Base-by-base conservation (phyloP, 257 asterid genomes). In the Prunella vulgaris region DNA sequence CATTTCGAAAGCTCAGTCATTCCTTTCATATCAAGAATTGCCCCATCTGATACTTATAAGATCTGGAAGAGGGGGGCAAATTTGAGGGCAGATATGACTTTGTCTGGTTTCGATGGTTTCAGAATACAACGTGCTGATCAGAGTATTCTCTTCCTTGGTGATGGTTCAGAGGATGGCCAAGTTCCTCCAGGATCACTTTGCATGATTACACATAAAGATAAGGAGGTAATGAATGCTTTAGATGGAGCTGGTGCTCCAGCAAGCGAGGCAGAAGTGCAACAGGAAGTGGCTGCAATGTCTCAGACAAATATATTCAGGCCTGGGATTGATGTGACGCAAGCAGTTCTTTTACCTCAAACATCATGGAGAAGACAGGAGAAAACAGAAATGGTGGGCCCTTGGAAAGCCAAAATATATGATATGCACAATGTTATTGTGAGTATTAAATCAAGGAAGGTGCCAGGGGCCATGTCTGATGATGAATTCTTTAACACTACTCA, bases 1-100 rank as follows among this genome's bases (percentile, higher is more conserved):
- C 88, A 94, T 76, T 94, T 94, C 46, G 99, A 94, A 85, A 94
- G 99, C 81, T 87, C 99, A 21, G 96, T 94, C 28, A 91, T 94
- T 60, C 99, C 99, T 20, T 91, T 91, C 84, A 91, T 94, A 71
- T 91, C 97, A 0, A 84, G 99, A 75, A 92, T 94, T 67, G 97
- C 99, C 38, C 99, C 99, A 12, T 94, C 97, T 0, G 99, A 94
- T 73, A 94, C 99, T 10, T 94, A 87, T 81, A 91, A 86, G 68
- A 91, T 94, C 49, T 94, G 99, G 99, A 94, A 91, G 75, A 82
- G 97, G 69, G 99, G 99, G 42, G 91, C 96, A 2, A 94, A 94
- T 79, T 65, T 94, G 73, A 81, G 99, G 78, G 97, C 99, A 27
- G 99, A 94, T 68, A 89, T 94, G 99, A 91, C 97, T 58, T 81